Percentiles rank a stretch among this genome's conserved stretches.
phyloP scores from a whole-genome alignment of 306 rosid species.

The Glycine latifolia region DNA sequence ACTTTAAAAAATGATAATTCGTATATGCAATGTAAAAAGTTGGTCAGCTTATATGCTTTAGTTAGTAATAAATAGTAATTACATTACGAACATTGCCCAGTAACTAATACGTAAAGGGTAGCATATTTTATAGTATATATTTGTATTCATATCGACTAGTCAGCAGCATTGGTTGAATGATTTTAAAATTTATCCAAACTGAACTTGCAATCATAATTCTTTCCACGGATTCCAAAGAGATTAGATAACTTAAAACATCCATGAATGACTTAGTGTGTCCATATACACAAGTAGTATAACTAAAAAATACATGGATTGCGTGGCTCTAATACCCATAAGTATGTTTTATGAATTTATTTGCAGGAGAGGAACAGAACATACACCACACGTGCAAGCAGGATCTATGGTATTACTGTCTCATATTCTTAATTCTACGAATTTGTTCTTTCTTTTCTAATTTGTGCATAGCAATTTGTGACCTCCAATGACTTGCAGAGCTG shows the following conservation, averaged over 20 bases:
- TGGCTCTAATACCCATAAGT: not conserved
- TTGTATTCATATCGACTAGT: not conserved
- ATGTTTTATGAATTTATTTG: not conserved
- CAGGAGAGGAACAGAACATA: not conserved
- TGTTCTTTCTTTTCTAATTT: slow-evolving; percentile 3
- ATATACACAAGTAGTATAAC: not conserved
- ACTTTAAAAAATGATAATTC: not conserved
- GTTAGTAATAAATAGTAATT: not conserved
- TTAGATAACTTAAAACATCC: not conserved
- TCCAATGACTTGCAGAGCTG: not conserved
- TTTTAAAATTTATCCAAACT: not conserved
- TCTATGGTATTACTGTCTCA: slow-evolving; percentile 1
- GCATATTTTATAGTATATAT: not conserved
- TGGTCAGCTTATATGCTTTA: not conserved
- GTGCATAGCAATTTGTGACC: not conserved
- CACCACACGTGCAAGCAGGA: slow-evolving; percentile 27
- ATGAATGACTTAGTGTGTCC: not conserved
- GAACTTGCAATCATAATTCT: not conserved
- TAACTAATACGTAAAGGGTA: not conserved
- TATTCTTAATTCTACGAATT: slow-evolving; percentile 26
- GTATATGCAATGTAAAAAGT: not conserved
- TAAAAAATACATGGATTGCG: not conserved
- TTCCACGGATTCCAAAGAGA: not conserved
- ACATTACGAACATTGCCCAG: not conserved
- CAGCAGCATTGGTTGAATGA: not conserved